Evolutionary conservation across 305 asterid species (phyloP), one percentile per base, ranked within the genome.

Genomic region (Fraxinus xanthoxyloides): DNA sequence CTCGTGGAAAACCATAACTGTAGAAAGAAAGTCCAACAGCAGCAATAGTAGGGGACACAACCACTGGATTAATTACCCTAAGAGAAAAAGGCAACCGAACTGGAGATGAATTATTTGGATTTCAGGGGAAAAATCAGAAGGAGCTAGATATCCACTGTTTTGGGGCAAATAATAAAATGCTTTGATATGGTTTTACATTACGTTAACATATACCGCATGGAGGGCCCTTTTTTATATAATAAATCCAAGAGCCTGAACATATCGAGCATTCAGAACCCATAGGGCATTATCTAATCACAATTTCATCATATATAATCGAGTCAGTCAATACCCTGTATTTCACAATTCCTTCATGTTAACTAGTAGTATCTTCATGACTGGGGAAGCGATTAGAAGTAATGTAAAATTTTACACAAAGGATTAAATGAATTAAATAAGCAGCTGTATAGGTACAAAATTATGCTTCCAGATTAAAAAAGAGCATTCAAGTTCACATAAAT

Each of bases 1-100:
- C 91, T 82, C 90, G 90, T 77, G 99, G 98, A 84, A 94, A 92
- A 72, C 98, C 99, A 81, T 92, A 97, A 89, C 98, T 91, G 85
- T 90, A 94, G 91, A 96, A 96, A 54, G 99, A 94, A 86, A 96
- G 99, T 77, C 99, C 99, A 77, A 97, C 96, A 23, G 99, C 98
- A 28, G 99, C 99, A 84, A 97, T 84, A 4, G 99, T 94, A 69
- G 99, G 98, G 84, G 98, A 79, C 82, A 97, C 97, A 77, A 97
- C 98, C 77, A 97, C 99, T 72, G 99, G 99, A 84, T 97, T 97
- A 85, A 97, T 97, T 89, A 90, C 89, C 92, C 99, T 97, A 89
- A 80, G 87, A 87, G 67, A 43, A 79, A 32, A 59, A 72, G 65
- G 36, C 24, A 78, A 81, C 85, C 80, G 26, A 28, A 46, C 7